Conservation (phyloP, 192 early-diverging fungal genomes). For the Backusella australiensis region DNA sequence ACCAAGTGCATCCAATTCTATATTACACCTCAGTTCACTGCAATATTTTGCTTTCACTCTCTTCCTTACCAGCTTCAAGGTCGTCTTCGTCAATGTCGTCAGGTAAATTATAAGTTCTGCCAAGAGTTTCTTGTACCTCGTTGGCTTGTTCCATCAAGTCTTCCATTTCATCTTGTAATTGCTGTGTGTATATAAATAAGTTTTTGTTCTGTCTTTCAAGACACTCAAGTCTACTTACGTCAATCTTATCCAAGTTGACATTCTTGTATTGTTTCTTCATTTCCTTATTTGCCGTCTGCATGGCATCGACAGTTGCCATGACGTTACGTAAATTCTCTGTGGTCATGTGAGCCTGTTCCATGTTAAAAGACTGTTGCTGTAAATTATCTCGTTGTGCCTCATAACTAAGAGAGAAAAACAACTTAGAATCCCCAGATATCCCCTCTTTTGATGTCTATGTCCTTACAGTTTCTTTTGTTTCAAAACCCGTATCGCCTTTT, state of each 20-base stretch:
- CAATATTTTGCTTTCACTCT: not conserved
- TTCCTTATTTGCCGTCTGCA: slow-evolving; percentile 92
- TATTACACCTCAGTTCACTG: not conserved
- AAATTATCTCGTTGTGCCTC: slow-evolving; percentile 94
- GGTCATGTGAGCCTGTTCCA: slow-evolving; percentile 93
- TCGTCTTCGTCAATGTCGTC: slow-evolving; percentile 98
- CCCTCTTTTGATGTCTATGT: not conserved
- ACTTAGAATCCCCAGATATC: not conserved
- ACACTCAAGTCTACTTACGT: slow-evolving; percentile 49
- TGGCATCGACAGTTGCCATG: slow-evolving; percentile 94
- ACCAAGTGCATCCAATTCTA: slow-evolving; percentile 94
- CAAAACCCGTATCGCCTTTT: slow-evolving; percentile 85
- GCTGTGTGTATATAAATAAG: slow-evolving; percentile 36
- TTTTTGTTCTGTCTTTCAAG: too few relatives aligned
- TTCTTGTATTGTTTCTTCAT: slow-evolving; percentile 97
- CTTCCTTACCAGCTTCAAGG: slow-evolving; percentile 78
- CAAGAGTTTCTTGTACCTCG: slow-evolving; percentile 95
- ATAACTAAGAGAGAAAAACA: slow-evolving; percentile 47
- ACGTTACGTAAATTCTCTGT: slow-evolving; percentile 98
- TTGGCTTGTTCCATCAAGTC: slow-evolving; percentile 96
- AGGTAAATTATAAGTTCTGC: slow-evolving; percentile 87
- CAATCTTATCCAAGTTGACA: slow-evolving; percentile 92
- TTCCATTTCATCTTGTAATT: slow-evolving; percentile 98
- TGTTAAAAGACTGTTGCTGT: slow-evolving; percentile 97
- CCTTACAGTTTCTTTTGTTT: slow-evolving; percentile 91